Evolutionary conservation across 2,329 filamentous ascomycete genomes (phyloP).

Genomic region (Nemania serpens): DNA sequence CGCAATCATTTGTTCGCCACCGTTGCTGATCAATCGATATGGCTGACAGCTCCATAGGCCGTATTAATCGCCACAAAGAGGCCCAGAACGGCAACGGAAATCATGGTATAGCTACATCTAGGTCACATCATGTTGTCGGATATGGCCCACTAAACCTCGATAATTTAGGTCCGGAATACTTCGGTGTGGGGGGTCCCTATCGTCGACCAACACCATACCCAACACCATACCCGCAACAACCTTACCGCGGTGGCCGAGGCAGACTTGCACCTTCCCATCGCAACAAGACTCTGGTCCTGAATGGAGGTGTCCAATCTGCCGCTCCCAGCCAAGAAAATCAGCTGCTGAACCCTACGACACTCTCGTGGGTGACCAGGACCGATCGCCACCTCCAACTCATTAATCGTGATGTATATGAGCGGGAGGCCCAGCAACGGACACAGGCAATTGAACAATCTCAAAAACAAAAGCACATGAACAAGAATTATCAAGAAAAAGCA

Average conservation of each 20-base stretch:
- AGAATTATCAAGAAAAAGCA: conserved; percentile 60
- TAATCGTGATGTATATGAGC: conserved; percentile 77
- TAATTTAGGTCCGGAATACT: conserved; percentile 26
- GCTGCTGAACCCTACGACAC: conserved; percentile 44
- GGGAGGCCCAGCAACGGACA: conserved; percentile 69
- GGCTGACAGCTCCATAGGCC: conserved; percentile 56
- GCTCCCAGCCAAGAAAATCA: conserved; percentile 38
- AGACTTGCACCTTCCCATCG: conserved; percentile 37
- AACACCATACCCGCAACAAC: conserved; percentile 38
- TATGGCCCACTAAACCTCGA: neutral
- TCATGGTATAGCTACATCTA: conserved; percentile 31
- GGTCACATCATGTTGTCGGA: neutral
- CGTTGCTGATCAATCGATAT: neutral
- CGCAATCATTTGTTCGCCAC: neutral
- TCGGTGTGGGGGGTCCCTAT: conserved; percentile 29
- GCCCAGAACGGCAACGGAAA: conserved; percentile 58
- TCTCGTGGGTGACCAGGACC: conserved; percentile 71
- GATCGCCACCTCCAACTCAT: conserved; percentile 83
- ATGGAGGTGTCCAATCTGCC: conserved; percentile 35
- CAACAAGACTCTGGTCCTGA: conserved; percentile 42
- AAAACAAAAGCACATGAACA: conserved; percentile 58
- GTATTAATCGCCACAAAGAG: conserved; percentile 76
- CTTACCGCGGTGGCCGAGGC: conserved; percentile 36
- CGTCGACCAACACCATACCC: conserved; percentile 39
- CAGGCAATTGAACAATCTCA: conserved; percentile 75